Percentiles rank a stretch among this genome's conserved stretches.
Evolutionary conservation across 2,329 filamentous ascomycete species (phyloP).

Genomic region (Nannizzia gypsea): DNA sequence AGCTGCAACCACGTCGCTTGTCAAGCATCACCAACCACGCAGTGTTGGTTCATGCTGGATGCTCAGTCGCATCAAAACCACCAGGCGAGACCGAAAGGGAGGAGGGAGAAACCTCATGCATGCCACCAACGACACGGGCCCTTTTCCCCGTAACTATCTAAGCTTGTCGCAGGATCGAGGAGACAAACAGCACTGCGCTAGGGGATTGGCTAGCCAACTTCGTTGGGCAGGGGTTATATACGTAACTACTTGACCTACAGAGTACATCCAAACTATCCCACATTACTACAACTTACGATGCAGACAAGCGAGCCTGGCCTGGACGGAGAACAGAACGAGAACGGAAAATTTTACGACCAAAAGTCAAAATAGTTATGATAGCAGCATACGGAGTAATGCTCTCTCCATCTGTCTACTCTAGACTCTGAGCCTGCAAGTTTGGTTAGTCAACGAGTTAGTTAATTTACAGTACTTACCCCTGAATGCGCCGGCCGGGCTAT

Average conservation of each 20-base stretch:
- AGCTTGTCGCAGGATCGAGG: not conserved
- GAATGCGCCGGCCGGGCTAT: too few relatives aligned
- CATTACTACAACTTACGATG: not conserved
- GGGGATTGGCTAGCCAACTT: not conserved
- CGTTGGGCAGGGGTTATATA: not conserved
- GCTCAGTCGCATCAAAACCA: not conserved
- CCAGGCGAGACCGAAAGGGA: too few relatives aligned
- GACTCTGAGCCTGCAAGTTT: not conserved
- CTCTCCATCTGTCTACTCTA: too few relatives aligned
- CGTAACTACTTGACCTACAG: not conserved
- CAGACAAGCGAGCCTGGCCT: not conserved
- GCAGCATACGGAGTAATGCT: too few relatives aligned
- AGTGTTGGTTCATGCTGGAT: constrained; percentile 1
- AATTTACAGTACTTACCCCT: too few relatives aligned
- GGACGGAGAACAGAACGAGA: not conserved
- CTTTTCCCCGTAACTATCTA: not conserved
- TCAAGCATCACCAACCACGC: not conserved
- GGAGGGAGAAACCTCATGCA: not conserved
- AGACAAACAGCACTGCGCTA: not conserved
- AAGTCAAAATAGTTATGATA: not conserved
- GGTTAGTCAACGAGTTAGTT: too few relatives aligned
- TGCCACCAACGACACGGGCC: not conserved
- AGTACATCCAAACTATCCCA: not conserved
- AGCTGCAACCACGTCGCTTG: not conserved
- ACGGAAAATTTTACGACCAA: constrained; percentile 1